Evolutionary conservation across 1,284 basidiomycete species (phyloP), one percentile per base, ranked within the genome.

Genomic region (Cryptococcus sp.): DNA sequence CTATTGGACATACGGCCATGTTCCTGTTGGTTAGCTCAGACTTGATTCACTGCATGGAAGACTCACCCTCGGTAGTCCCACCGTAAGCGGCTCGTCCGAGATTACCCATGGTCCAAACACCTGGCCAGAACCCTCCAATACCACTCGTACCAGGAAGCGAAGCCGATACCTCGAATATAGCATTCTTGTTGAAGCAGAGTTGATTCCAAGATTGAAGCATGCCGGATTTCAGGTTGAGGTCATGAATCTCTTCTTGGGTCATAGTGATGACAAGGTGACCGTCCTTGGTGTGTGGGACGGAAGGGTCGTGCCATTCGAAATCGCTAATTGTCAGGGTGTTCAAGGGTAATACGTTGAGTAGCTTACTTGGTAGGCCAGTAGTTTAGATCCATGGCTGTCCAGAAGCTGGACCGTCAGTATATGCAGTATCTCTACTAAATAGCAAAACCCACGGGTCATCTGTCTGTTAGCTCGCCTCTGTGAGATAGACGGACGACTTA

Each of bases 261-360:
- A 94, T 74, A 0, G 86, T 90, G 64, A 98, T 85, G 62, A 87
- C 80, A 32, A 98, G 81, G 39, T 83, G 78, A n/a, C 94, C 94
- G 61, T 84, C 79, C 49, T 76, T 76, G 2, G 94, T 98, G 2
- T 83, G 88, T 50, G 92, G 78, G 2, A 87, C 85, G 7, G 78
- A 81, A 2, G 93, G 92, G 63, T 89, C 86, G 73, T 91, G 70
- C 73, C 73, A 76, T 56, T 76, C 74, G 46, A 74, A 72, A 56
- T 76, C 74, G 49, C 67, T 72, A 42, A n/a, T 44, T 11, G 42
- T 43, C 23, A 21, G 37, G 19, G 21, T 43, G 4, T 22, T 4
- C 13, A 54, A 37, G 19, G 37, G 40, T 41, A 22, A 19, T 21
- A 24, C 19, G 48, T n/a, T 3, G 24, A 21, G 3, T 23, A 2